Evolutionary conservation across 1,284 basidiomycete genomes (phyloP), one percentile per base, ranked within the genome.

Genomic region (Ustilago xerochloae): DNA sequence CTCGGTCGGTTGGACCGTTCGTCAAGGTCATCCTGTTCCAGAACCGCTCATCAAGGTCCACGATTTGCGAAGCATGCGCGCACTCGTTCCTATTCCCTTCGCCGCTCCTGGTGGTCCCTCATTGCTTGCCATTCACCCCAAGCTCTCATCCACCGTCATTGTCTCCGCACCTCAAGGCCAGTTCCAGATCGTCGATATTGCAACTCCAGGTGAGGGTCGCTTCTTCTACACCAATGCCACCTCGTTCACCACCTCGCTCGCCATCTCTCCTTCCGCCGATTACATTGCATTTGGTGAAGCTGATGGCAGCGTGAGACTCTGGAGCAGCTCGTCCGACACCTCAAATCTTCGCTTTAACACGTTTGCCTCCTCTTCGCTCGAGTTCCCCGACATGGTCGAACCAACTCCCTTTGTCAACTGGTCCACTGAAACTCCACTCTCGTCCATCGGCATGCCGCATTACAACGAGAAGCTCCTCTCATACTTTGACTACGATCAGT

Each of bases 41-140:
- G 96, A 98, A 84, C 92, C 94, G 2, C 87, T 97, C 26, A 92
- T 99, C 75, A 96, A 97, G 85, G 88, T 97, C 10, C 97, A 93
- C 82, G 96, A 99, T 84, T 83, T 94, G 26, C 90, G 96, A 29
- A 91, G 88, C 39, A 89, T 97, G 86, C 90, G 91, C 33, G 87
- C 92, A 2, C 88, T 91, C 28, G 90, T 90, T 0, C 93, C 94
- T 0, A 89, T 98, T 33, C 90, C 93, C 1, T 98, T 98, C 82
- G 78, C 82, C 0, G 82, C 81, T 20, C 90, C 93, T 2, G 89
- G 91, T 30, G 92, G 93, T 0, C 94, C 96, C 0, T 90, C 93
- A 0, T 93, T 95, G 81, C 91, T 97, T 69, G 90, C 92, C 58
- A 85, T 92, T 35, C 88, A 97, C 43, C 94, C 96, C 1, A 91